A percentile compares a stretch with the other conserved stretches of the same genome.
Conservation (phyloP, 2,329 filamentous ascomycete species). For the Leptographium flavum region DNA sequence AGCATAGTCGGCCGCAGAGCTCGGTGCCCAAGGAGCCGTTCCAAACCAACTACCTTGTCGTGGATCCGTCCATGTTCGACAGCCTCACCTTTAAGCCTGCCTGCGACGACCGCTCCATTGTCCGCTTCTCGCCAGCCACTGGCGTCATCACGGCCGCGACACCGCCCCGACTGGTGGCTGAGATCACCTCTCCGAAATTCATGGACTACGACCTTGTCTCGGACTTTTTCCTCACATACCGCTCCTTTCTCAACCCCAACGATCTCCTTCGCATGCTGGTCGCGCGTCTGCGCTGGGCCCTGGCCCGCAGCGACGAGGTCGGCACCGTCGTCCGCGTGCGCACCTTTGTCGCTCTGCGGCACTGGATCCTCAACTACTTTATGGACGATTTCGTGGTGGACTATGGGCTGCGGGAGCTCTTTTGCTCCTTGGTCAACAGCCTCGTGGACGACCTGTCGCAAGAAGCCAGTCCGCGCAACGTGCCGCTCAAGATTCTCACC, state of each 20-base stretch:
- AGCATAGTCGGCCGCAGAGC: slow-evolving; percentile 7
- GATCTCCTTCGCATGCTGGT: slow-evolving; percentile 75
- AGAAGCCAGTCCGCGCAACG: slow-evolving; percentile 29
- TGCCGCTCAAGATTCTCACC: slow-evolving; percentile 68
- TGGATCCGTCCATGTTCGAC: slow-evolving; percentile 71
- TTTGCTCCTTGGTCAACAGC: slow-evolving; percentile 69
- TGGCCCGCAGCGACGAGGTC: slow-evolving; percentile 64
- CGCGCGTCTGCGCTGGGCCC: slow-evolving; percentile 74
- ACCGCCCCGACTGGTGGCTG: slow-evolving; percentile 77
- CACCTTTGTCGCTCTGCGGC: slow-evolving; percentile 85
- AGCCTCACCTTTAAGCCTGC: slow-evolving; percentile 60
- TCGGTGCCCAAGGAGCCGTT: slow-evolving; percentile 20
- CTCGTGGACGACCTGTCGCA: slow-evolving; percentile 41
- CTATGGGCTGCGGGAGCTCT: slow-evolving; percentile 57
- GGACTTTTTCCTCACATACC: slow-evolving; percentile 94
- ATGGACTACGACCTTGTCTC: slow-evolving; percentile 94
- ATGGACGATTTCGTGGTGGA: slow-evolving; percentile 81
- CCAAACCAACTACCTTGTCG: slow-evolving; percentile 33
- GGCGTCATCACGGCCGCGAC: slow-evolving; percentile 79
- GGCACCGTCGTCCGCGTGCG: slow-evolving; percentile 91
- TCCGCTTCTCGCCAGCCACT: slow-evolving; percentile 60
- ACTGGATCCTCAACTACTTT: slow-evolving; percentile 98
- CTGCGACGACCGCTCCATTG: slow-evolving; percentile 67
- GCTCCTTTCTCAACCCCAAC: slow-evolving; percentile 64
- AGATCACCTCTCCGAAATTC: slow-evolving; percentile 92